phyloP scores from a whole-genome alignment of 805 yeast genomes.

The Suhomyces tanzawaensis region DNA sequence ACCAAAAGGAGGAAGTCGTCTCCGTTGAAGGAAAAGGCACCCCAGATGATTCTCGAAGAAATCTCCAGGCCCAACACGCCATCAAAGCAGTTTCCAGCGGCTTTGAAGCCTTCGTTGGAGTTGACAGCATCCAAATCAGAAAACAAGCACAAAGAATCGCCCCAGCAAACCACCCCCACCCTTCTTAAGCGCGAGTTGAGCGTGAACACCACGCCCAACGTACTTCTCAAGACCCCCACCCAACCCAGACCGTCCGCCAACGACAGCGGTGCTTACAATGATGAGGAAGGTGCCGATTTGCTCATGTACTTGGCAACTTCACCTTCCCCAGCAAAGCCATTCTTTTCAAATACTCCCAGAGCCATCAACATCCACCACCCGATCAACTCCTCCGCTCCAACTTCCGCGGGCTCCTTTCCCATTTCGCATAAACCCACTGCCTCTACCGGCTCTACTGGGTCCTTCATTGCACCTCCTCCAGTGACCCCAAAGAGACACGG shows the following conservation, averaged over 20 bases:
- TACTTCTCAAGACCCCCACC: constrained; percentile 34
- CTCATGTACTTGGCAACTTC: constrained; percentile 81
- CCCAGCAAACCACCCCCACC: constrained; percentile 13
- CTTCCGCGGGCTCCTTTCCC: constrained; percentile 24
- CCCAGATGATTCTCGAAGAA: constrained; percentile 31
- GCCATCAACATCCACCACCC: constrained; percentile 6
- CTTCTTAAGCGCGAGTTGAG: constrained; percentile 12
- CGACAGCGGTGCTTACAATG: constrained; percentile 26
- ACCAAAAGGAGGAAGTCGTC: constrained; percentile 22
- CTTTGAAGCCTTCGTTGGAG: constrained; percentile 13
- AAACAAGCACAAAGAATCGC: background rate
- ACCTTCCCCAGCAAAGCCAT: constrained; percentile 61
- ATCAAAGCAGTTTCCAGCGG: constrained; percentile 13
- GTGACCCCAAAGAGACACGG: constrained; percentile 41
- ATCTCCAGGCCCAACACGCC: constrained; percentile 28
- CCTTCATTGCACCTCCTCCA: constrained; percentile 42
- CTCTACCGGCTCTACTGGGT: constrained; percentile 22
- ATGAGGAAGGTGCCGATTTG: constrained; percentile 75
- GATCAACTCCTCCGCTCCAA: constrained; percentile 15
- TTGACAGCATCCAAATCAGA: constrained; percentile 6
- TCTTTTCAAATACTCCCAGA: constrained; percentile 33
- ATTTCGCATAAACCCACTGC: constrained; percentile 9
- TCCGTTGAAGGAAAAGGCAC: constrained; percentile 6
- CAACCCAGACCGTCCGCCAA: constrained; percentile 20
- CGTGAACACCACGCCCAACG: constrained; percentile 4